Base-by-base conservation (phyloP, 208 protist genomes). In the Acanthamoeba triangularis region DNA sequence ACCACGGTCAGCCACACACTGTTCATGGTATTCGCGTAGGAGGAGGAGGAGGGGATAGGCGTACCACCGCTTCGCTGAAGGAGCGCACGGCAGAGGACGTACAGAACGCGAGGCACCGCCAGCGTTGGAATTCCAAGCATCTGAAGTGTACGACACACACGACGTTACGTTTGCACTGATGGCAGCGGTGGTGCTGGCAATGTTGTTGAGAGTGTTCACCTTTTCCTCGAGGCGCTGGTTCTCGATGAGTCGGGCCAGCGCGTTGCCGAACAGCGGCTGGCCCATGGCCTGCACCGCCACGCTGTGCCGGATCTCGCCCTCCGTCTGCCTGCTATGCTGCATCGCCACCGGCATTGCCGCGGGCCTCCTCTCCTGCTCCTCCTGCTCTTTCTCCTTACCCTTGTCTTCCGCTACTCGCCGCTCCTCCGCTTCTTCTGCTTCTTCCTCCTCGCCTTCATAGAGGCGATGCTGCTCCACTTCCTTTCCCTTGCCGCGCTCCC, bases 31-130 rank as follows among this genome's bases (percentile, higher is more conserved):
- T 18, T 28, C 61, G 61, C 6, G 28, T 67, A n/a, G 20, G 1
- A 4, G 13, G 28, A 6, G 65, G 7, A 23, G 30, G 65, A 74
- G 65, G 37, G 41, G 72, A 25, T 23, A 1, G 14, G 54, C 54
- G 54, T 59, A 59, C 54, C 33, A 13, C 35, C 23, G 37, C 72
- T 49, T 35, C 72, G 30, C 72, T 80, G 72, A 20, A 80, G 14
- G 72, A 80, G 72, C 35, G 72, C n/a, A 11, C 72, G 72, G 72
- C 35, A 80, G 37, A 80, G 72, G 72, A 80, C n/a, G 72, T 80
- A 80, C n/a, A 80, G 11, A 2, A 80, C 23, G 30, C 72, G 72
- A 13, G 72, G 72, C 35, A 80, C 37, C 0, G 28, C 72, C 30
- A 80, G 72, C 14, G 72, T 30, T 13, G 72, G n/a, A 30, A 80